A percentile compares a stretch with the other conserved stretches of the same genome.
Evolutionary conservation across 768 basidiomycete species (phyloP).

Genomic region (Tulasnella sp.): DNA sequence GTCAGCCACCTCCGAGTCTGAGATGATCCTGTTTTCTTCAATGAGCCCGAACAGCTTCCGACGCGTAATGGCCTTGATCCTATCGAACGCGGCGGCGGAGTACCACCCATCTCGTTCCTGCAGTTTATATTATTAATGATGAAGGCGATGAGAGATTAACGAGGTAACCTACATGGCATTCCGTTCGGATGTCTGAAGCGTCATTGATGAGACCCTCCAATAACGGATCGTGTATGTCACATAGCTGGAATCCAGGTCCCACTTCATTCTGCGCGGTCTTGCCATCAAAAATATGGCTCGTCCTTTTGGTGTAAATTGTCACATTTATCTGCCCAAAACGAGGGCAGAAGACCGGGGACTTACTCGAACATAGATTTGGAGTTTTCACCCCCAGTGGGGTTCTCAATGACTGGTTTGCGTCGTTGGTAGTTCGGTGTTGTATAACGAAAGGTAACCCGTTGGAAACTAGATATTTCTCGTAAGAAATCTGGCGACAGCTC

Average conservation of each 20-base stretch:
- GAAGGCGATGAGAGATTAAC: neutral
- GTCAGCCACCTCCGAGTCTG: slow-evolving; percentile 61
- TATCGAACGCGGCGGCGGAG: slow-evolving; percentile 57
- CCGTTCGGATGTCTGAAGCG: slow-evolving; percentile 52
- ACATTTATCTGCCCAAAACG: neutral
- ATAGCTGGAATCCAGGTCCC: slow-evolving; percentile 78
- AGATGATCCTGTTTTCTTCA: slow-evolving; percentile 56
- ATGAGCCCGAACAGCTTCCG: slow-evolving; percentile 70
- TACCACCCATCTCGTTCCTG: slow-evolving; percentile 93
- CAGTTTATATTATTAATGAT: neutral
- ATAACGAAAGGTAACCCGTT: slow-evolving; percentile 79
- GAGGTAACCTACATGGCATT: slow-evolving; percentile 68
- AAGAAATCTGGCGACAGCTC: neutral
- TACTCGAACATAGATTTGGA: neutral
- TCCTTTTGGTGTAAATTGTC: too few relatives aligned
- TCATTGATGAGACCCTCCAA: slow-evolving; percentile 70
- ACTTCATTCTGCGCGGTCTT: slow-evolving; percentile 66
- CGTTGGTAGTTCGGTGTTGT: neutral
- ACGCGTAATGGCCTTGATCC: slow-evolving; percentile 72
- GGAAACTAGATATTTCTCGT: slow-evolving; percentile 50
- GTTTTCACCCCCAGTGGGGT: neutral
- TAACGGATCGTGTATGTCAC: slow-evolving; percentile 83
- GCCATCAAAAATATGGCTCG: slow-evolving; percentile 86
- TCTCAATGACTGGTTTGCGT: neutral
- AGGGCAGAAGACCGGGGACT: neutral